These are phyloP conservation scores for Heliamphora pulchella DNA, from an alignment of 179 eudicot genomes.

Conservation along the genomic window DNA sequence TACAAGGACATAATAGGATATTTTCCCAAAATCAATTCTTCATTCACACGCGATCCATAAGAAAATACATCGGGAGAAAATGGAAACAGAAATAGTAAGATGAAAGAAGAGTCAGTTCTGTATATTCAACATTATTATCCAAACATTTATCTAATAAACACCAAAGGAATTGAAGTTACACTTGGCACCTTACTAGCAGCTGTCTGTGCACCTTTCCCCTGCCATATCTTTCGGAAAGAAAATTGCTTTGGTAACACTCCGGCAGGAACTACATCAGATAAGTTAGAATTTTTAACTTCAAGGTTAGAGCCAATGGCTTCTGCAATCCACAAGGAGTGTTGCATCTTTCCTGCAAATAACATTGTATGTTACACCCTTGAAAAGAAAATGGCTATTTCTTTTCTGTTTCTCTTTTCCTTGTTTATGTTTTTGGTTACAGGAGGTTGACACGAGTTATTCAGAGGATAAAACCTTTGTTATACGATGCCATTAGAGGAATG, in stretches of 20 bases:
- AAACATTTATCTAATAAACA: slow-evolving; percentile 1
- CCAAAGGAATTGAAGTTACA: slow-evolving; percentile 5
- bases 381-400: neutral
- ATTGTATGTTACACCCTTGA: neutral
- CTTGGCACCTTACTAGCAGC: slow-evolving; percentile 80
- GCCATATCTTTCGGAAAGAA: slow-evolving; percentile 84
- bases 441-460: neutral
- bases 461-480: slow-evolving; percentile 57
- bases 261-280: slow-evolving; percentile 33
- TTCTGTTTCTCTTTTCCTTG: neutral
- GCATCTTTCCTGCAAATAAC: slow-evolving; percentile 60
- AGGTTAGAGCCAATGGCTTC: slow-evolving; percentile 39
- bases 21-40: neutral
- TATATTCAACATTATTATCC: neutral
- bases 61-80: neutral
- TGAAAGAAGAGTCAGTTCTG: neutral
- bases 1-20: neutral
- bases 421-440: neutral
- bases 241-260: slow-evolving; percentile 46
- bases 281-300: slow-evolving; percentile 30
- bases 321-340: slow-evolving; percentile 82
- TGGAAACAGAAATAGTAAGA: neutral
- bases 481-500: slow-evolving; percentile 82
- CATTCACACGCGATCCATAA: neutral
- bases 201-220: slow-evolving; percentile 67